Evolutionary conservation across 306 rosid genomes (phyloP).

Genomic region (Medicago ruthenica): DNA sequence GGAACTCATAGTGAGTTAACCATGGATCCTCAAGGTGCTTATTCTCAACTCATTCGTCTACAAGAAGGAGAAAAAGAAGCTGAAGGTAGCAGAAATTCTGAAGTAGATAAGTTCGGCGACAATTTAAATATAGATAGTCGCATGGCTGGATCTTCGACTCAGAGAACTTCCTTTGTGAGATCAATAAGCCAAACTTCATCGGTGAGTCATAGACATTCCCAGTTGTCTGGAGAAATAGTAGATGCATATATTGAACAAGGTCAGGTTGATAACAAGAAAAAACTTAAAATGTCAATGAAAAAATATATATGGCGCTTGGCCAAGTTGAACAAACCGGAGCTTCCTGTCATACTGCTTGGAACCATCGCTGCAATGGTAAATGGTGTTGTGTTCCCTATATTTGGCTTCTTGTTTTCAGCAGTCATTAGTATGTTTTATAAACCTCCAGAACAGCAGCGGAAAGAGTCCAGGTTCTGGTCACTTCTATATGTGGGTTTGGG

Average conservation of each 20-base stretch:
- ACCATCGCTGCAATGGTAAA: slow-evolving; percentile 64
- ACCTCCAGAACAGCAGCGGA: slow-evolving; percentile 55
- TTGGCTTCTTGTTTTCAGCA: slow-evolving; percentile 76
- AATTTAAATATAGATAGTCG: slow-evolving; percentile 39
- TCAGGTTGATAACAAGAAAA: slow-evolving; percentile 22
- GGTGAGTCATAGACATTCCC: slow-evolving; percentile 36
- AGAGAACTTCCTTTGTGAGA: slow-evolving; percentile 41
- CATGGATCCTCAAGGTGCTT: slow-evolving; percentile 69
- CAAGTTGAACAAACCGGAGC: slow-evolving; percentile 72
- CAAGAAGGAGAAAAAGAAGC: slow-evolving; percentile 64
- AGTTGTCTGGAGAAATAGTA: slow-evolving; percentile 36
- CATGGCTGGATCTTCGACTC: slow-evolving; percentile 38
- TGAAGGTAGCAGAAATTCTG: slow-evolving; percentile 31
- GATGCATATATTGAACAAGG: slow-evolving; percentile 9
- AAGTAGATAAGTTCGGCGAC: slow-evolving; percentile 34
- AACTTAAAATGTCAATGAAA: background rate
- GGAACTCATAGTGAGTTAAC: slow-evolving; percentile 78
- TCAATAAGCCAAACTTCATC: slow-evolving; percentile 65
- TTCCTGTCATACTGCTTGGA: slow-evolving; percentile 67
- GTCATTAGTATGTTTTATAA: slow-evolving; percentile 66
- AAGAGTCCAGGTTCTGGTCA: slow-evolving; percentile 74
- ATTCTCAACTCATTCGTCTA: slow-evolving; percentile 77
- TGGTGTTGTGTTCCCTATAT: slow-evolving; percentile 73
- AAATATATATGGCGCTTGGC: slow-evolving; percentile 63
- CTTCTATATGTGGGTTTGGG: slow-evolving; percentile 68